Conservation (phyloP, 1,139 yeast genomes). For the Hemisphaericaspora xylofermentans region DNA sequence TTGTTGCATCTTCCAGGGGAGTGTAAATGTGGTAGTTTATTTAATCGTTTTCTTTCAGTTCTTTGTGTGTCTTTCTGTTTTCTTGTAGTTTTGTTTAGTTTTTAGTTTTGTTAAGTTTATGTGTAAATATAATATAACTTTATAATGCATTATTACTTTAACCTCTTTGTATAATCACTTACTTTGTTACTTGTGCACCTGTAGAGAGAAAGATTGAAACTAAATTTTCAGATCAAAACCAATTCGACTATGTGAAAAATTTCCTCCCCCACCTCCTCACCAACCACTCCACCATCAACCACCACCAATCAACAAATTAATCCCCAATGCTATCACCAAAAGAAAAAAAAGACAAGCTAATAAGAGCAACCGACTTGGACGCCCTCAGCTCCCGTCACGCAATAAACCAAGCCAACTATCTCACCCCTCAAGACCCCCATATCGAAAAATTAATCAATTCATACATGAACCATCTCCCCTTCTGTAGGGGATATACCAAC, state of each 20-base stretch:
- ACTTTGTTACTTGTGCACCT: no score
- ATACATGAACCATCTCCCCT: slow-evolving; percentile 35
- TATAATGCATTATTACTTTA: no score
- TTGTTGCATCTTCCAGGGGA: not conserved
- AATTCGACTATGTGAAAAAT: no score
- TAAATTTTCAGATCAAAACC: no score
- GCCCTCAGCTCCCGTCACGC: slow-evolving; percentile 75
- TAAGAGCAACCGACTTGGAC: slow-evolving; percentile 79
- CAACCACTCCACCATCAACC: not conserved
- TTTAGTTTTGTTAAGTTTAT: no score
- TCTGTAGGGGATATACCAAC: slow-evolving; percentile 39
- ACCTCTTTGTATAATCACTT: no score
- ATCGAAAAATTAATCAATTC: slow-evolving; percentile 45
- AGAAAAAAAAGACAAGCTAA: slow-evolving; percentile 45
- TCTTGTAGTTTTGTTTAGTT: no score
- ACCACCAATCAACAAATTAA: not conserved
- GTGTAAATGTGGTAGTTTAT: not conserved
- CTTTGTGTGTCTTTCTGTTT: no score
- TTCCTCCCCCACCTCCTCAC: no score
- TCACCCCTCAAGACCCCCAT: slow-evolving; percentile 49
- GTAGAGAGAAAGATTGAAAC: no score
- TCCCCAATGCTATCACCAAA: slow-evolving; percentile 34
- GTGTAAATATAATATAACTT: no score
- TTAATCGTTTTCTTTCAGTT: no score
- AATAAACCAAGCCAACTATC: slow-evolving; percentile 55